Percentiles rank a stretch among this genome's conserved stretches.
These are phyloP conservation scores for Termitomyces sp. DNA, from an alignment of 768 basidiomycete species.

Conservation along the genomic window DNA sequence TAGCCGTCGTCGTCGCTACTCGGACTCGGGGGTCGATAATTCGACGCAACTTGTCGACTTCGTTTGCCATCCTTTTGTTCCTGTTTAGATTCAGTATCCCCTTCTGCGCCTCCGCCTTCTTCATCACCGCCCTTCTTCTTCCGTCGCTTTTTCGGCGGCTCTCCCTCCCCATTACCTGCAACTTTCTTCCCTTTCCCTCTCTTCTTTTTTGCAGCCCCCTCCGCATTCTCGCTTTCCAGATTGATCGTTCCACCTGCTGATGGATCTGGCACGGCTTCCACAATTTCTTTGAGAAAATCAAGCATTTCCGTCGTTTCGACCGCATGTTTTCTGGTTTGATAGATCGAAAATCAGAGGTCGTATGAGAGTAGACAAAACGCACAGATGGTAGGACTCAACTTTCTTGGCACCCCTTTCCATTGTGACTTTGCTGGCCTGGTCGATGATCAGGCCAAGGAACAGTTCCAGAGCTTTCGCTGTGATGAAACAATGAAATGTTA, in stretches of 20 bases:
- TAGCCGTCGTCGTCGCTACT: constrained; percentile 43
- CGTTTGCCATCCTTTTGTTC: constrained; percentile 22
- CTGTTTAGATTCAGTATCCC: constrained; percentile 24
- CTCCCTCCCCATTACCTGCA: constrained; percentile 30
- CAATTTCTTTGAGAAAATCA: constrained; percentile 93
- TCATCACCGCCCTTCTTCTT: constrained; percentile 44
- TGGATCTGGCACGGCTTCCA: constrained; percentile 83
- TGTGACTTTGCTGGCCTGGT: constrained; percentile 81
- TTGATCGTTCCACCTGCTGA: constrained; percentile 80
- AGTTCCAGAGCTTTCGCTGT: constrained; percentile 93
- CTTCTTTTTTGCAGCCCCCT: constrained; percentile 53
- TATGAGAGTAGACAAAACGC: constrained; percentile 31
- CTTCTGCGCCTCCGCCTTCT: constrained; percentile 28
- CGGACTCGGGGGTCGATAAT: constrained; percentile 34
- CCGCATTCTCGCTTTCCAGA: constrained; percentile 58
- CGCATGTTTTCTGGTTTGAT: constrained; percentile 78
- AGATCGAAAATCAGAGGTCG: not conserved
- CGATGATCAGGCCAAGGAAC: constrained; percentile 82
- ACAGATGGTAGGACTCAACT: constrained; percentile 93
- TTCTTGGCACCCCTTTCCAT: constrained; percentile 77
- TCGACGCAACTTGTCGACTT: constrained; percentile 24
- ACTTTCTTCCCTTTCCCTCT: constrained; percentile 54
- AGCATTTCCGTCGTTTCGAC: constrained; percentile 85
- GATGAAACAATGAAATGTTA: not conserved
- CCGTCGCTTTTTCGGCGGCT: constrained; percentile 47